Base-by-base conservation (phyloP, 805 yeast genomes). In the Phaffomyces antillensis region DNA sequence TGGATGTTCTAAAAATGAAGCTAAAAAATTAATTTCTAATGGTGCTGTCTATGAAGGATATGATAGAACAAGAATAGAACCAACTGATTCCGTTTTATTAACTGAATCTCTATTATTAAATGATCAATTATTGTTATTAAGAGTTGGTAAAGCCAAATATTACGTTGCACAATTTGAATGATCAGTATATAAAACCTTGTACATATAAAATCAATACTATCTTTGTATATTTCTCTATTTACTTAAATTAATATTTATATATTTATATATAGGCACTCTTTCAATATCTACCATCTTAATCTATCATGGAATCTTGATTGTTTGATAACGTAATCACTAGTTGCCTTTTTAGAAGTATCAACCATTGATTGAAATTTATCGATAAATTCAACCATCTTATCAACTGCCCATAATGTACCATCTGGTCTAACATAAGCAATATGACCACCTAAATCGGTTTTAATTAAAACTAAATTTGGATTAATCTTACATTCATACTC, bases 31-130 rank as follows among this genome's bases (percentile, higher is more conserved):
- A 55, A 68, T 90, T 16, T 71, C 70, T 39, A 76, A 76, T 31
- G 93, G 96, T 2, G 86, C 90, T 3, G 75, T 91, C 2, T 86
- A 85, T 56, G 50, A 77, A 47, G 96, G 96, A 0, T 65, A 71
- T 20, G 72, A 77, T 25, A 67, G 86, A 46, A 63, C 66, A 9
- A 79, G 82, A 52, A 65, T 75, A 15, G 77, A 75, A 20, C 67
- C 69, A 1, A 79, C 77, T 17, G 78, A 74, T 39, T 64, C 66
- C 1, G 65, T 81, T 5, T 66, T 77, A 45, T 63, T 78, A 41
- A 73, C 68, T 33, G 65, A 64, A 10, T 72, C 70, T 3, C 76
- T 75, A 47, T 61, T 85, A 45, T 69, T 85, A 5, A 90, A 78
- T 33, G 77, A 66, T 12, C 72, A 71, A 45, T 64, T 89, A 34